A percentile compares a stretch with the other conserved stretches of the same genome.
phyloP scores from a whole-genome alignment of 768 basidiomycete genomes.

The Ephemerocybe angulata region DNA sequence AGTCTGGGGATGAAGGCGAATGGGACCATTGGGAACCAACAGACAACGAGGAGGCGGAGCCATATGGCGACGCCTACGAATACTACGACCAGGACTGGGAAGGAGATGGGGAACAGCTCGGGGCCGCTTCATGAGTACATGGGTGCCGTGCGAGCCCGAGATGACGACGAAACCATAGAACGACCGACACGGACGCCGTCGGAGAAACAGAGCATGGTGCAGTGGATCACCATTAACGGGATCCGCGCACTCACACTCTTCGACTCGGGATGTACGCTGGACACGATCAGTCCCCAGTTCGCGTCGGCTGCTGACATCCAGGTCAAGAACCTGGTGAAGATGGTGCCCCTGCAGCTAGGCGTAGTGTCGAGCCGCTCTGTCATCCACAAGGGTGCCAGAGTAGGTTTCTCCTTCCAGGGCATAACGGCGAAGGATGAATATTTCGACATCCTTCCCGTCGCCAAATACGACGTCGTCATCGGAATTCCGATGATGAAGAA shows the following conservation, averaged over 20 bases:
- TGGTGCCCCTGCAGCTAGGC: background rate
- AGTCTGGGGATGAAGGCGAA: no score
- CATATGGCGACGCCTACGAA: background rate
- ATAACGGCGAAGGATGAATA: background rate
- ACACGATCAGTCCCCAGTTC: background rate
- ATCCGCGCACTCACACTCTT: background rate
- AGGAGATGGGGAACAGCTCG: background rate
- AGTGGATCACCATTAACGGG: background rate
- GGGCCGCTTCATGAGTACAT: background rate
- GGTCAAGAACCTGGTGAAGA: background rate
- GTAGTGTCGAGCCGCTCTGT: background rate
- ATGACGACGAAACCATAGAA: background rate
- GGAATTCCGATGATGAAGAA: background rate
- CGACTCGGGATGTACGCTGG: background rate
- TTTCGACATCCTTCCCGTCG: background rate
- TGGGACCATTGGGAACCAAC: no score
- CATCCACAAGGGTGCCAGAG: background rate
- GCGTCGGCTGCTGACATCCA: background rate
- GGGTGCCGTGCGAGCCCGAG: background rate
- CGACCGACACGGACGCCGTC: background rate
- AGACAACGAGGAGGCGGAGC: no score
- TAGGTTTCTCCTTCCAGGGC: background rate
- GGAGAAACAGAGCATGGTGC: background rate
- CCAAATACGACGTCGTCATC: background rate
- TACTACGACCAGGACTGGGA: background rate